These are phyloP conservation scores for Ogataea pignaliae DNA, from an alignment of 805 yeast genomes.

Conservation along the genomic window DNA sequence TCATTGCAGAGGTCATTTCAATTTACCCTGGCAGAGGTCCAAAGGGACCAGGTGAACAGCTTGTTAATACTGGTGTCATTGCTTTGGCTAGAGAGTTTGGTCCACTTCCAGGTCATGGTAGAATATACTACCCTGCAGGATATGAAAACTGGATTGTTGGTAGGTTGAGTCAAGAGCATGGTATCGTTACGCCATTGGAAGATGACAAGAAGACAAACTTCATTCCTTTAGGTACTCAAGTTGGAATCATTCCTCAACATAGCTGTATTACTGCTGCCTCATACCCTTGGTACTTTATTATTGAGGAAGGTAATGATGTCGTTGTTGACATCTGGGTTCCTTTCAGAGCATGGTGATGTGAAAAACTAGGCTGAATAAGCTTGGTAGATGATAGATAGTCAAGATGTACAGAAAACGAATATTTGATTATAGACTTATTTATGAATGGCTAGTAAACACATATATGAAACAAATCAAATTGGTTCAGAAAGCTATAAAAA, in stretches of 20 bases:
- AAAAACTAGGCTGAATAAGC: too few species aligned
- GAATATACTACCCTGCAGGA: constrained; percentile 29
- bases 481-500: background rate
- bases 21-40: constrained; percentile 53
- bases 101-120: constrained; percentile 57
- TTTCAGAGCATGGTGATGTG: constrained; percentile 43
- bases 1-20: constrained; percentile 57
- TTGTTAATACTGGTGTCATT: constrained; percentile 70
- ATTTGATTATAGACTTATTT: background rate
- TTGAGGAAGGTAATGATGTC: constrained; percentile 39
- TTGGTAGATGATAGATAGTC: too few species aligned
- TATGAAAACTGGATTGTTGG: constrained; percentile 61
- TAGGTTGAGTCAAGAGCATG: constrained; percentile 76
- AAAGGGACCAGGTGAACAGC: constrained; percentile 50
- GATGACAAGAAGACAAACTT: constrained; percentile 28
- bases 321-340: constrained; percentile 67
- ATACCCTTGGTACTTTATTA: constrained; percentile 52
- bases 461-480: background rate
- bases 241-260: constrained; percentile 63
- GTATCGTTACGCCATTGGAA: constrained; percentile 52
- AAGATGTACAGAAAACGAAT: too few species aligned
- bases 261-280: constrained; percentile 67
- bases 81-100: constrained; percentile 64
- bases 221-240: constrained; percentile 51
- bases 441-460: too few species aligned